A percentile compares a stretch with the other conserved stretches of the same genome.
Evolutionary conservation across 768 basidiomycete genomes (phyloP).

Genomic region (Punctularia strigosozonata): DNA sequence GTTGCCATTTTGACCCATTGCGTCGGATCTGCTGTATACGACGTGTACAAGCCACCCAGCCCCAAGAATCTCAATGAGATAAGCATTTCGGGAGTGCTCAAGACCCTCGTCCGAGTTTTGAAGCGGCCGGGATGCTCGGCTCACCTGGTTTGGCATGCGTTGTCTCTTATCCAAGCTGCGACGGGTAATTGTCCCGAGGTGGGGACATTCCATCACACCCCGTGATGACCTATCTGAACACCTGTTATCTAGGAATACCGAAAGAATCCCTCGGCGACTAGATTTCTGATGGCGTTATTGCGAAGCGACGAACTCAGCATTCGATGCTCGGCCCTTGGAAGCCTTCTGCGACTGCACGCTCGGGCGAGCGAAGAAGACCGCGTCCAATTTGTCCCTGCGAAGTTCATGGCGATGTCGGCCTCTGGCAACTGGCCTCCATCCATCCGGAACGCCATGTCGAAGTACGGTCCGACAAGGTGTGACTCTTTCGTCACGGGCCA

Average conservation of each 20-base stretch:
- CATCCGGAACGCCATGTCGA: slow-evolving; percentile 31
- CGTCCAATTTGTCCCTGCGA: slow-evolving; percentile 34
- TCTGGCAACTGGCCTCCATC: slow-evolving; percentile 34
- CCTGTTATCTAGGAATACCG: too few relatives aligned
- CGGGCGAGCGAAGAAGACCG: slow-evolving; percentile 32
- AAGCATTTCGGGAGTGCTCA: slow-evolving; percentile 22
- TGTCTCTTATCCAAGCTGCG: slow-evolving; percentile 33
- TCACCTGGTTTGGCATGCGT: slow-evolving; percentile 38
- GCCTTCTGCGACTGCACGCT: slow-evolving; percentile 39
- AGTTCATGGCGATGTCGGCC: slow-evolving; percentile 28
- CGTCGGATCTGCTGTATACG: slow-evolving; percentile 31
- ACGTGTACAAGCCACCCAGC: slow-evolving; percentile 23
- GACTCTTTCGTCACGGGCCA: slow-evolving; percentile 34
- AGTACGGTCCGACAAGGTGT: slow-evolving; percentile 35
- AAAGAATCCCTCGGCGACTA: slow-evolving; percentile 30
- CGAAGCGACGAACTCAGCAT: slow-evolving; percentile 42
- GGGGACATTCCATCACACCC: too few relatives aligned
- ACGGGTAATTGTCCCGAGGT: too few relatives aligned
- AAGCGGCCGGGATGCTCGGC: slow-evolving; percentile 29
- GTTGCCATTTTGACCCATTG: slow-evolving; percentile 43
- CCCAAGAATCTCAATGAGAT: slow-evolving; percentile 26
- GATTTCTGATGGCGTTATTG: slow-evolving; percentile 46
- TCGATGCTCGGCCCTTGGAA: slow-evolving; percentile 40
- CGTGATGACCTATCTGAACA: too few relatives aligned
- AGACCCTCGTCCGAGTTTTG: slow-evolving; percentile 29